These are phyloP conservation scores for Trichophyton simii DNA, from an alignment of 2,329 filamentous ascomycete species.

Conservation along the genomic window DNA sequence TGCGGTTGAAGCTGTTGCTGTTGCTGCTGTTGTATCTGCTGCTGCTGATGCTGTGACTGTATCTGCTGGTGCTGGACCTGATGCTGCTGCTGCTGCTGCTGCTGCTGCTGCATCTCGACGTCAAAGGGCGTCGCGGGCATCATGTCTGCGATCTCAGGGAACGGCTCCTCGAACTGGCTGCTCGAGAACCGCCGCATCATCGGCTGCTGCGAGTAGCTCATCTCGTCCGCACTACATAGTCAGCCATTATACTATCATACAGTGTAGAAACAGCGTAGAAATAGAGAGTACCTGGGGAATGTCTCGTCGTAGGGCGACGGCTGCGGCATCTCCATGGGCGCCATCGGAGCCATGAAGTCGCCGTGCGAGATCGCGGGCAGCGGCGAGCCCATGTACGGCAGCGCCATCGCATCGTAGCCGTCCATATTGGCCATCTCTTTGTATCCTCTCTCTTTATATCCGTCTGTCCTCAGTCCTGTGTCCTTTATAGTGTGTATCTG, in stretches of 20 bases:
- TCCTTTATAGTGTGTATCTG: too few relatives aligned
- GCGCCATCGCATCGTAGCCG: constrained; percentile 48
- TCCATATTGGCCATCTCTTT: constrained; percentile 30
- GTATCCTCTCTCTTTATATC: not conserved
- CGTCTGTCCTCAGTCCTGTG: not conserved
- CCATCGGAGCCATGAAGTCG: constrained; percentile 38
- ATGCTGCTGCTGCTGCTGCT: not conserved
- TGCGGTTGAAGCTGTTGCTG: not conserved
- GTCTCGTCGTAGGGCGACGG: constrained; percentile 50
- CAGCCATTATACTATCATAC: too few relatives aligned
- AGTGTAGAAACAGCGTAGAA: too few relatives aligned
- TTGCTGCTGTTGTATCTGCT: not conserved
- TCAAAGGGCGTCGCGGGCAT: constrained; percentile 27
- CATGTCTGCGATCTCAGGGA: constrained; percentile 32
- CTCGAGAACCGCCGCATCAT: constrained; percentile 40
- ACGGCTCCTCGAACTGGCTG: constrained; percentile 37
- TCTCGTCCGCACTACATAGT: constrained; percentile 38
- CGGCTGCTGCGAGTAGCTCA: constrained; percentile 33
- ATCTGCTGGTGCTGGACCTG: not conserved
- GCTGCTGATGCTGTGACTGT: not conserved
- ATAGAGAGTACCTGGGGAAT: constrained; percentile 42
- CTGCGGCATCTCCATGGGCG: constrained; percentile 44
- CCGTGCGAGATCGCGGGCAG: constrained; percentile 40
- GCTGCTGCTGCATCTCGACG: constrained; percentile 3
- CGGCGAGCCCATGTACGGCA: constrained; percentile 50